Conservation (phyloP, 2,329 filamentous ascomycete species). For the Microascus cirrosus region DNA sequence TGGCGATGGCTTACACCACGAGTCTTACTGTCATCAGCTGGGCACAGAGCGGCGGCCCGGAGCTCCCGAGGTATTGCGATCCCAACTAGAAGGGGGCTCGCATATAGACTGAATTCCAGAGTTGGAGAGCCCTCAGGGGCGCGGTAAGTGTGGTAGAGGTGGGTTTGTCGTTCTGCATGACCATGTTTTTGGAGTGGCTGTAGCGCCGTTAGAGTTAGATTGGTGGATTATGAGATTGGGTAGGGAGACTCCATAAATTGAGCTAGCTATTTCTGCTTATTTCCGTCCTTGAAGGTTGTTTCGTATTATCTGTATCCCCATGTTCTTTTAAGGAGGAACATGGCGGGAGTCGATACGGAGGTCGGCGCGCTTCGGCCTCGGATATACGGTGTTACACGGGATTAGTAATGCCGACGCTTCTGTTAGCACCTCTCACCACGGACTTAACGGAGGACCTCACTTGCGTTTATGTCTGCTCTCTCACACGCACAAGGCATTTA, state of each 20-base stretch:
- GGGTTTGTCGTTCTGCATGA: background rate
- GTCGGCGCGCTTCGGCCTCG: background rate
- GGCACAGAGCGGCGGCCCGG: constrained; percentile 45
- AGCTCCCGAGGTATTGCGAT: constrained; percentile 44
- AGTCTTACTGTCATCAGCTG: constrained; percentile 77
- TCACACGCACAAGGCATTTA: no score
- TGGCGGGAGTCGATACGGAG: background rate
- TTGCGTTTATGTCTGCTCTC: no score
- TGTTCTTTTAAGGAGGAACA: background rate
- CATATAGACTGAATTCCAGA: background rate
- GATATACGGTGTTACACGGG: background rate
- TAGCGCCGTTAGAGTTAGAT: background rate
- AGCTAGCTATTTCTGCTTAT: background rate
- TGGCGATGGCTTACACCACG: constrained; percentile 90
- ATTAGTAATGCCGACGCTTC: no score
- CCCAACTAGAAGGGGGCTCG: background rate
- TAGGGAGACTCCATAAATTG: background rate
- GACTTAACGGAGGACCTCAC: no score
- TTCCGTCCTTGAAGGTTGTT: background rate
- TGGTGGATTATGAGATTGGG: background rate
- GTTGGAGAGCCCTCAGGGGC: background rate
- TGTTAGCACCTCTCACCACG: no score
- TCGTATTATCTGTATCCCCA: background rate
- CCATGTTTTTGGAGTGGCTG: background rate
- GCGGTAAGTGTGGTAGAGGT: background rate